Evolutionary conservation across 352 stramenopile genomes (phyloP).

Genomic region (Peronosclerospora sorghi): DNA sequence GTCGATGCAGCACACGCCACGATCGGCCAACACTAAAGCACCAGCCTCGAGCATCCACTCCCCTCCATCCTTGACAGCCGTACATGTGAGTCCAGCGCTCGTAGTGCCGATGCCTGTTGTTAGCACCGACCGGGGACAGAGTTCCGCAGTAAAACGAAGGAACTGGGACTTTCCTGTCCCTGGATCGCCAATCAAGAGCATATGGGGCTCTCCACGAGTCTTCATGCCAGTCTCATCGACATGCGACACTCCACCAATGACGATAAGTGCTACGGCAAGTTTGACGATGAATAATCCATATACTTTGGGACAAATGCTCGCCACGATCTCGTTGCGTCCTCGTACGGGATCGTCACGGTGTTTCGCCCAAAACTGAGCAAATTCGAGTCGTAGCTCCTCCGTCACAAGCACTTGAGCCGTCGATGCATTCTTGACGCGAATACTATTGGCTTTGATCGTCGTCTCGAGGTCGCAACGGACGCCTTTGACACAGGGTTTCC

Average conservation of each 20-base stretch:
- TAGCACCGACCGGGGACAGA: constrained; percentile 90
- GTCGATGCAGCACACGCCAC: constrained; percentile 95
- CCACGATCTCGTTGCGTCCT: constrained; percentile 86
- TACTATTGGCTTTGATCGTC: constrained; percentile 73
- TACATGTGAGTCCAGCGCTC: constrained; percentile 93
- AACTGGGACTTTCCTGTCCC: constrained; percentile 92
- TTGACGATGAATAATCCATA: constrained; percentile 92
- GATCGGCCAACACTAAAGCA: constrained; percentile 86
- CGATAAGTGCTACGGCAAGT: constrained; percentile 85
- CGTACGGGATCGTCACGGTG: constrained; percentile 33
- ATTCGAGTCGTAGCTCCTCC: constrained; percentile 82
- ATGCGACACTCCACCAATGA: constrained; percentile 85
- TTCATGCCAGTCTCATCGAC: constrained; percentile 59
- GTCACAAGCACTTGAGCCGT: constrained; percentile 54
- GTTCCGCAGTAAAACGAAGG: constrained; percentile 89
- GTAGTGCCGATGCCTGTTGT: constrained; percentile 96
- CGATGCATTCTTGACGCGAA: constrained; percentile 53
- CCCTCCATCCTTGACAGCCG: constrained; percentile 89
- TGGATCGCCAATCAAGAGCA: constrained; percentile 77
- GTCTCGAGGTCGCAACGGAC: constrained; percentile 87
- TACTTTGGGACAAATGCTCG: constrained; percentile 90
- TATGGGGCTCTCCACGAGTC: constrained; percentile 75
- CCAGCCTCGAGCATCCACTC: constrained; percentile 96
- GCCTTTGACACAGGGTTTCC: constrained; percentile 65
- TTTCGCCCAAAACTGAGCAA: constrained; percentile 85